A percentile compares a stretch with the other conserved stretches of the same genome.
Evolutionary conservation across 202 grass and related monocot species (phyloP).

Genomic region (Panicum virgatum): DNA sequence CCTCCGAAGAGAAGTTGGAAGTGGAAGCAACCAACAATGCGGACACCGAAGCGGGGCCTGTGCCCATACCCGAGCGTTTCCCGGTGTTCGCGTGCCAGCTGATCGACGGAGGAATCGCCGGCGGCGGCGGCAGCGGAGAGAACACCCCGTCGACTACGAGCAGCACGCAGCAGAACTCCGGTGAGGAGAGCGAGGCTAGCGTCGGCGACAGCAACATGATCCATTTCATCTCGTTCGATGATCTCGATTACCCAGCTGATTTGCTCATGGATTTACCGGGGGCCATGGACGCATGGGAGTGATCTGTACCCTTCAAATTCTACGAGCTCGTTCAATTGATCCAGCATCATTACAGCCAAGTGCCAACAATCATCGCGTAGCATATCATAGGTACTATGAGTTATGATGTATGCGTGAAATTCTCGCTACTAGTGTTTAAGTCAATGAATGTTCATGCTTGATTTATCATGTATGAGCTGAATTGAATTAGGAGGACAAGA

Average conservation of each 20-base stretch:
- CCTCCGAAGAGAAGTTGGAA: background rate
- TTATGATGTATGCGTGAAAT: no score
- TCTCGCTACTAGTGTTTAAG: no score
- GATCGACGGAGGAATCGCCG: background rate
- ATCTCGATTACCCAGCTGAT: constrained; percentile 19
- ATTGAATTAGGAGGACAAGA: no score
- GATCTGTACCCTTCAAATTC: constrained; percentile 7
- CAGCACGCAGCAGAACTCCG: constrained; percentile 13
- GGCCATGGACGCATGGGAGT: constrained; percentile 35
- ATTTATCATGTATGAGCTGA: no score
- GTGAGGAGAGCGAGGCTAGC: constrained; percentile 44
- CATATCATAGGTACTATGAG: background rate
- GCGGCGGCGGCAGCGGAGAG: background rate
- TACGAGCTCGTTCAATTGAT: background rate
- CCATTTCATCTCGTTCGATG: constrained; percentile 33
- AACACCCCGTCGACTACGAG: background rate
- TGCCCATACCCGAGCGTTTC: background rate
- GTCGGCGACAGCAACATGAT: constrained; percentile 10
- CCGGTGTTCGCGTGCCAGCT: constrained; percentile 54
- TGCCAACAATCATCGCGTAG: background rate
- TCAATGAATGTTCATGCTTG: no score
- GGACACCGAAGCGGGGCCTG: background rate
- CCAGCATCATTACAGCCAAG: no score
- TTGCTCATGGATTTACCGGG: constrained; percentile 31
- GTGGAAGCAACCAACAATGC: background rate